phyloP scores from a whole-genome alignment of 306 rosid genomes.

The Pueraria montana region DNA sequence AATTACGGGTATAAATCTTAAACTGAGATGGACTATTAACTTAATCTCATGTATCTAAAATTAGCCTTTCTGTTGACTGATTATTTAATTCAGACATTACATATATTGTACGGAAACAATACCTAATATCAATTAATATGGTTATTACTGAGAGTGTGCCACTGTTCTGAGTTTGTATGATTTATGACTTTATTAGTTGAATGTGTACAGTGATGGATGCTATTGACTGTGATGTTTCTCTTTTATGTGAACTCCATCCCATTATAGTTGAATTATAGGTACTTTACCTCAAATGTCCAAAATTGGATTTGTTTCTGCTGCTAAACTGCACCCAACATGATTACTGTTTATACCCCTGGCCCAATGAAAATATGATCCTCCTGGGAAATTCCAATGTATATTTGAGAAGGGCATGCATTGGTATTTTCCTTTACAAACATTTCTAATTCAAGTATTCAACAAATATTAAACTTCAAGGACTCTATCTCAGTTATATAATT shows the following conservation, averaged over 20 bases:
- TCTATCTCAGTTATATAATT: constrained; percentile 29
- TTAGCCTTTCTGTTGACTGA: constrained; percentile 40
- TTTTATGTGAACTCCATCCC: constrained; percentile 7
- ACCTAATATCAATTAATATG: constrained; percentile 10
- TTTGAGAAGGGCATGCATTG: constrained; percentile 28
- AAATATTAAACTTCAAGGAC: constrained; percentile 13
- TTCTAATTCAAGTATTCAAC: neutral
- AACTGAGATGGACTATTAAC: constrained; percentile 30
- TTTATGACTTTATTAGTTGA: constrained; percentile 19
- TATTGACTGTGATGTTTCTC: constrained; percentile 30
- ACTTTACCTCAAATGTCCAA: neutral
- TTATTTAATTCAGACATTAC: constrained; percentile 37
- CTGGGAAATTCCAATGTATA: constrained; percentile 20
- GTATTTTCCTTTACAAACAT: constrained; percentile 1
- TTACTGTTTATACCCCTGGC: constrained; percentile 22
- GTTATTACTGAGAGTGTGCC: constrained; percentile 27
- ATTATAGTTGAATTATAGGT: constrained; percentile 26
- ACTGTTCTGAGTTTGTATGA: constrained; percentile 28
- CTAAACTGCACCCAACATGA: constrained; percentile 11
- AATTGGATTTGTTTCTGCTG: constrained; percentile 33
- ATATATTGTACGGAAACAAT: constrained; percentile 19
- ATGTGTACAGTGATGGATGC: constrained; percentile 18
- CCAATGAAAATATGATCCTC: neutral
- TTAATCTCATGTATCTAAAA: constrained; percentile 35
- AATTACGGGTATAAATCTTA: constrained; percentile 82